phyloP scores from a whole-genome alignment of 2,329 filamentous ascomycete genomes.

The Meredithiella fracta region DNA sequence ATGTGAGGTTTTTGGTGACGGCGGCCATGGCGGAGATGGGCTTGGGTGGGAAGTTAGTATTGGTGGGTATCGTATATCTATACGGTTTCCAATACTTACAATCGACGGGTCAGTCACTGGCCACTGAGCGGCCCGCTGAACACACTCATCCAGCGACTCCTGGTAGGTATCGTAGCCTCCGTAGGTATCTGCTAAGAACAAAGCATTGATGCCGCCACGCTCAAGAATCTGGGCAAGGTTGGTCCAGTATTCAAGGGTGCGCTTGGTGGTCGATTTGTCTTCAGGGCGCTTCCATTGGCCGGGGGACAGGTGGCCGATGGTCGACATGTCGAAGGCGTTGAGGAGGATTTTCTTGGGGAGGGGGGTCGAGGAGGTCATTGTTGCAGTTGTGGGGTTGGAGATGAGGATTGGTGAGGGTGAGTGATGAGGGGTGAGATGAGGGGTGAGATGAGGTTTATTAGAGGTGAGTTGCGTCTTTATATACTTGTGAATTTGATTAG shows the following conservation, averaged over 20 bases:
- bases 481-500: neutral
- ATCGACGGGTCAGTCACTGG: slow-evolving; percentile 48
- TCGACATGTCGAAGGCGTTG: slow-evolving; percentile 52
- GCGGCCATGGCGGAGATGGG: slow-evolving; percentile 50
- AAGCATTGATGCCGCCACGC: slow-evolving; percentile 43
- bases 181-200: slow-evolving; percentile 51
- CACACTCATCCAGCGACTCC: slow-evolving; percentile 41
- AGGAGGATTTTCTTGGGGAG: slow-evolving; percentile 29
- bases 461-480: neutral
- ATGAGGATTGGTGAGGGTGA: neutral
- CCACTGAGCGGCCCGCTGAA: slow-evolving; percentile 46
- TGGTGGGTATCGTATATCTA: neutral
- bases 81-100: slow-evolving; percentile 23
- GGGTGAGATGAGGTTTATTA: too few relatives aligned
- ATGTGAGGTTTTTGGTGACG: slow-evolving; percentile 45
- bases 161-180: slow-evolving; percentile 48
- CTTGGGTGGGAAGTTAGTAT: slow-evolving; percentile 19
- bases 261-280: slow-evolving; percentile 45
- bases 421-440: neutral
- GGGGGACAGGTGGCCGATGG: slow-evolving; percentile 45
- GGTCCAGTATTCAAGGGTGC: slow-evolving; percentile 45
- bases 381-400: neutral
- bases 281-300: slow-evolving; percentile 49
- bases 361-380: neutral
- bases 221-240: slow-evolving; percentile 47